phyloP scores from a whole-genome alignment of 1,139 yeast genomes.

The Pneumocystis canis region DNA sequence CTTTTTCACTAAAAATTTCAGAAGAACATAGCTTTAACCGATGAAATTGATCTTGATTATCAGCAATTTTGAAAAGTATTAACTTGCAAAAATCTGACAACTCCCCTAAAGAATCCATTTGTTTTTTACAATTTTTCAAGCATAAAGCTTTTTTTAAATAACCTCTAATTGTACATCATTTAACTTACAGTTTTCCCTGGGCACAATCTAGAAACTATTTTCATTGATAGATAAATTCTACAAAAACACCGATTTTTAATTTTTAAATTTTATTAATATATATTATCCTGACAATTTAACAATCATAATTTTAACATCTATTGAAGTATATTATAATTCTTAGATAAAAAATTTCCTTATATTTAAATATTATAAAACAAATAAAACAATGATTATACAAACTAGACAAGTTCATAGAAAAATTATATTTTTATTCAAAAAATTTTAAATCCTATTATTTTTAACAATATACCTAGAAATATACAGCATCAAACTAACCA shows the following conservation, averaged over 20 bases:
- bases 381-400: no score
- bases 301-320: neutral
- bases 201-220: neutral
- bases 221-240: no score
- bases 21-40: neutral
- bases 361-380: no score
- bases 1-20: neutral
- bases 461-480: no score
- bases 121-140: neutral
- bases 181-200: neutral
- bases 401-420: no score
- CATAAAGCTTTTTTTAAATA: neutral
- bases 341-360: no score
- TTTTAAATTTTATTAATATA: neutral
- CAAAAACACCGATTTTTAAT: neutral
- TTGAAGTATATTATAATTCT: neutral
- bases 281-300: neutral
- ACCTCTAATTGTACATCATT: neutral
- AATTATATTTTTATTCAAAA: no score
- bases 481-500: no score
- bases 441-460: neutral
- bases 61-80: neutral
- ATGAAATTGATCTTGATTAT: neutral
- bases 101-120: neutral
- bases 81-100: neutral